phyloP scores from a whole-genome alignment of 1,284 basidiomycete genomes.

The Puccinia coronata region DNA sequence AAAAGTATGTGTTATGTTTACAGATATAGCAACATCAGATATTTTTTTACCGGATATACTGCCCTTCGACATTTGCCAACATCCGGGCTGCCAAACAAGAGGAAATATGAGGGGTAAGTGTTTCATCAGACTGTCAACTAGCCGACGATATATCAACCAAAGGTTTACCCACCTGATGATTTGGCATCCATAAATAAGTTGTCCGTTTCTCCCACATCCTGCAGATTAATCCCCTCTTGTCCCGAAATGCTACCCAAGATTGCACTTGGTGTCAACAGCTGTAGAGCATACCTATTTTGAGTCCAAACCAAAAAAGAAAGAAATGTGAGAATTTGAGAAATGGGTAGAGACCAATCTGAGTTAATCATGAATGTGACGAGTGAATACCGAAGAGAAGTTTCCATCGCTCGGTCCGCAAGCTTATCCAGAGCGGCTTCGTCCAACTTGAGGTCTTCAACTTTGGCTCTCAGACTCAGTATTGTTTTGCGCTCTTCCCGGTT shows the following conservation, averaged over 20 bases:
- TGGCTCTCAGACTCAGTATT: constrained; percentile 81
- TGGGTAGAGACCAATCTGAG: neutral
- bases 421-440: constrained; percentile 75
- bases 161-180: constrained; percentile 44
- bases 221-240: constrained; percentile 74
- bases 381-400: constrained; percentile 75
- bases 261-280: constrained; percentile 87
- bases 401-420: constrained; percentile 79
- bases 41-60: constrained; percentile 45
- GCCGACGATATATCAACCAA: neutral
- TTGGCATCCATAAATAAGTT: constrained; percentile 88
- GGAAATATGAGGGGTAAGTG: neutral
- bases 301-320: neutral
- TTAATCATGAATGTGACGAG: constrained; percentile 15
- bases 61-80: constrained; percentile 38
- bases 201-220: constrained; percentile 86
- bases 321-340: constrained; percentile 18
- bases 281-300: constrained; percentile 76
- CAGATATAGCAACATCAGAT: neutral
- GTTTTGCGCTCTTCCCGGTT: constrained; percentile 79
- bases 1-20: neutral
- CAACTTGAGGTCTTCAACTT: constrained; percentile 80
- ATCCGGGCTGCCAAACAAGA: constrained; percentile 6
- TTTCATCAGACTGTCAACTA: neutral
- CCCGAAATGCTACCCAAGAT: constrained; percentile 79